phyloP scores from a whole-genome alignment of 768 basidiomycete genomes.

The Phallus indusiatus region DNA sequence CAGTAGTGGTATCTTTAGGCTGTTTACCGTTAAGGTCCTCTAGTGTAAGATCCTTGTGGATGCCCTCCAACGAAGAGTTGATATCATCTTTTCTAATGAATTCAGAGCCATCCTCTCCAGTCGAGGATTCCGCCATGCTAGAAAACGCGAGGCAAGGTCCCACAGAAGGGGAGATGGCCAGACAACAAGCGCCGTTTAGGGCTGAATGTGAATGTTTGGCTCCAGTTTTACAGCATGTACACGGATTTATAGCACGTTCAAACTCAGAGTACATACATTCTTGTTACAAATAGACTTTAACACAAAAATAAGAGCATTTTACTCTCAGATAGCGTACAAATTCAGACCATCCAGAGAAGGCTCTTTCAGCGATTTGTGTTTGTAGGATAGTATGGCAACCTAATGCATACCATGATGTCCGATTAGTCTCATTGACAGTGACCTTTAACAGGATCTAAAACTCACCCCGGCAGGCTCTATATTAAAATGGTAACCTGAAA shows the following conservation, averaged over 20 bases:
- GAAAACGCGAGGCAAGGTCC: background rate
- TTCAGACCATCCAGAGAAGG: constrained; percentile 72
- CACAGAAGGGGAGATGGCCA: background rate
- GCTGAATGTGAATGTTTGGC: background rate
- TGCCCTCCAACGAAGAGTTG: background rate
- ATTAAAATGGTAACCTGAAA: constrained; percentile 63
- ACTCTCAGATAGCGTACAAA: constrained; percentile 35
- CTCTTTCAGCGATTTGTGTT: constrained; percentile 69
- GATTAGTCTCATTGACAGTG: constrained; percentile 7
- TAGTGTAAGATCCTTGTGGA: background rate
- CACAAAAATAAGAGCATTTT: background rate
- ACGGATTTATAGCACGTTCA: background rate
- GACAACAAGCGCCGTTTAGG: background rate
- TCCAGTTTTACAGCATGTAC: background rate
- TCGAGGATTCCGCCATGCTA: constrained; percentile 1
- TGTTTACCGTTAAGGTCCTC: background rate
- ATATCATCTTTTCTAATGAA: constrained; percentile 1
- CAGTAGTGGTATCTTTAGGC: constrained; percentile 16
- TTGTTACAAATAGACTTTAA: background rate
- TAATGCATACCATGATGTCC: constrained; percentile 22
- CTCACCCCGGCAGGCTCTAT: constrained; percentile 78
- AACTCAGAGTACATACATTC: background rate
- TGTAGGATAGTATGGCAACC: constrained; percentile 78
- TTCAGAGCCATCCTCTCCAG: background rate
- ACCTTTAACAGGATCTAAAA: constrained; percentile 6